Conservation (phyloP, 345 rosid genomes). For the Eucalyptus virginea region DNA sequence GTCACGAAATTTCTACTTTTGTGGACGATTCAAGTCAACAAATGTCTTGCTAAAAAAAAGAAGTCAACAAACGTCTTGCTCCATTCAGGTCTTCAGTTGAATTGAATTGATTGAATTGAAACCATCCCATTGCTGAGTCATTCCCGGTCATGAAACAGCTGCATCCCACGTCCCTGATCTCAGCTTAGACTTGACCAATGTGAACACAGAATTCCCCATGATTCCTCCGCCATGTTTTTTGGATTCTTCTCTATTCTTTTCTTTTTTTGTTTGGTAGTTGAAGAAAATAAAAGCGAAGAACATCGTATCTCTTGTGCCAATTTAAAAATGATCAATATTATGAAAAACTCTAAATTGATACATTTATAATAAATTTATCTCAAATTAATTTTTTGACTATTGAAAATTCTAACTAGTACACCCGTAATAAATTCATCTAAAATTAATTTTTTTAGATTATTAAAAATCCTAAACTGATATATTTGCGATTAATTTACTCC, state of each 20-base stretch:
- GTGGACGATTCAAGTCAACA: background rate
- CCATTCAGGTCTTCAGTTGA: background rate
- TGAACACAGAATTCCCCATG: background rate
- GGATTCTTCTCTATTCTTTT: background rate
- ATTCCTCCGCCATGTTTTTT: background rate
- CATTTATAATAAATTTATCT: too few species aligned
- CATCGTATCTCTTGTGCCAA: background rate
- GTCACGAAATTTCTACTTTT: background rate
- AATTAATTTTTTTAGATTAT: too few species aligned
- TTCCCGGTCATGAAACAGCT: background rate
- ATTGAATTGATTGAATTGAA: background rate
- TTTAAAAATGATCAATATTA: too few species aligned
- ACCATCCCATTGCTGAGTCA: background rate
- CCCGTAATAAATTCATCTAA: fast-evolving
- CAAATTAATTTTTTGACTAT: too few species aligned
- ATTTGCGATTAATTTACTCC: too few species aligned
- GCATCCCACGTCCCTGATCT: background rate
- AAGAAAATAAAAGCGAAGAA: background rate
- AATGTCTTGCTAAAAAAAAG: background rate
- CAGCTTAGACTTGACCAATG: background rate
- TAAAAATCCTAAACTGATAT: fast-evolving
- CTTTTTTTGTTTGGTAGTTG: background rate
- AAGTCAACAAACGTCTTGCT: background rate
- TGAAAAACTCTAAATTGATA: too few species aligned
- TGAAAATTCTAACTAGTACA: too few species aligned